Percentiles rank a stretch among this genome's conserved stretches.
Evolutionary conservation across 1,284 basidiomycete genomes (phyloP).

Genomic region (Sanguinoderma infundibulare): DNA sequence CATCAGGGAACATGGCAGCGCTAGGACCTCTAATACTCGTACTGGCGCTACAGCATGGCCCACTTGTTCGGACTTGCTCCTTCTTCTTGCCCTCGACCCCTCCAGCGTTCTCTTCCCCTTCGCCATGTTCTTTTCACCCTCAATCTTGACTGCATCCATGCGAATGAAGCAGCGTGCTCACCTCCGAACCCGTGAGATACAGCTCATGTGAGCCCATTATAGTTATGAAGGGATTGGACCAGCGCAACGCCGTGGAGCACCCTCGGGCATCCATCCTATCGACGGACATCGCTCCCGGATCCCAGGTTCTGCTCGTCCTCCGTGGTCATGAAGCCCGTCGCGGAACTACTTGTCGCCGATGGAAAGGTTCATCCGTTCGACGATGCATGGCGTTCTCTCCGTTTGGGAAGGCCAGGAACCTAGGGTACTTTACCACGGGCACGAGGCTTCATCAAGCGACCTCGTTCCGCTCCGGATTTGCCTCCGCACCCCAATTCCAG

Average conservation of each 20-base stretch:
- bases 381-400: neutral
- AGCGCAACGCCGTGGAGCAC: neutral
- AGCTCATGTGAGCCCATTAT: neutral
- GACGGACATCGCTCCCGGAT: neutral
- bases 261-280: neutral
- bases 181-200: neutral
- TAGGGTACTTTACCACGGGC: slow-evolving; percentile 6
- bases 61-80: neutral
- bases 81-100: neutral
- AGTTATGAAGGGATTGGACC: neutral
- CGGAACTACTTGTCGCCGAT: neutral
- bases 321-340: neutral
- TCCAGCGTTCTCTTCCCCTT: neutral
- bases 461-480: slow-evolving; percentile 11
- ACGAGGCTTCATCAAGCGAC: slow-evolving; percentile 22
- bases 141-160: neutral
- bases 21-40: neutral
- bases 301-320: neutral
- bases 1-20: neutral
- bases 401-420: neutral
- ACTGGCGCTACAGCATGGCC: neutral
- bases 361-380: neutral
- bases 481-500: slow-evolving; percentile 11
- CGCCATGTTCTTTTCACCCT: neutral
- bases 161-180: neutral